Conservation (phyloP, 495 filamentous ascomycete genomes). For the Astrocystis sublimbata region DNA sequence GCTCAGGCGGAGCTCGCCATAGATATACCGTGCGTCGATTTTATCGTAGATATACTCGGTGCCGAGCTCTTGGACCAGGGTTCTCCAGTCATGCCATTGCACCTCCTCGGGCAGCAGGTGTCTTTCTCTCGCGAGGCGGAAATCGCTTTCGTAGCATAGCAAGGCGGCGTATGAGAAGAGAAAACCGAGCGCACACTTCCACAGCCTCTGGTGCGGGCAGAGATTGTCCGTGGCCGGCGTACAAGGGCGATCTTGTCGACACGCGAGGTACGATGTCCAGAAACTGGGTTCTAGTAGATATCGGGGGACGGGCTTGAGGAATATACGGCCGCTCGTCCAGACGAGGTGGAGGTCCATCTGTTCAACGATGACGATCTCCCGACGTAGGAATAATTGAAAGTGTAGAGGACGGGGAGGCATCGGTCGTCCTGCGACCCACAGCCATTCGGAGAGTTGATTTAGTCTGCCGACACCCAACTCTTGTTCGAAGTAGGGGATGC, state of each 20-base stretch:
- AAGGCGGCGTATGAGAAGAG: constrained; percentile 41
- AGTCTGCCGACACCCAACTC: background rate
- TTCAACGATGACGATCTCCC: constrained; percentile 38
- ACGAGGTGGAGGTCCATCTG: constrained; percentile 37
- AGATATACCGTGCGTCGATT: background rate
- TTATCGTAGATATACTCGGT: background rate
- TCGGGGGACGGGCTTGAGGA: constrained; percentile 25
- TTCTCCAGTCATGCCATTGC: background rate
- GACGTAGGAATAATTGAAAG: constrained; percentile 33
- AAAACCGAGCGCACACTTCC: constrained; percentile 34
- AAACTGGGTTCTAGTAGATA: constrained; percentile 37
- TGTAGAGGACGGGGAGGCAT: constrained; percentile 42
- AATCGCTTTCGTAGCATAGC: constrained; percentile 40
- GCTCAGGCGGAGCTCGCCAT: background rate
- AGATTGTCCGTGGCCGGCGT: too few relatives aligned
- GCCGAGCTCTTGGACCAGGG: background rate
- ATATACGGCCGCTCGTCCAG: constrained; percentile 26
- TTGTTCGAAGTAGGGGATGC: background rate
- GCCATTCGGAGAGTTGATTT: background rate
- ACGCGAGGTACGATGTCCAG: constrained; percentile 30
- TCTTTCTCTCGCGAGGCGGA: constrained; percentile 36
- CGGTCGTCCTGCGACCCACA: constrained; percentile 47
- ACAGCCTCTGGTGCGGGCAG: background rate
- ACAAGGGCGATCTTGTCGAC: too few relatives aligned
- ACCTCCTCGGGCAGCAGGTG: constrained; percentile 36